Percentiles rank a stretch among this genome's conserved stretches.
Conservation (phyloP, 2,329 filamentous ascomycete species). For the Nakataea oryzae region DNA sequence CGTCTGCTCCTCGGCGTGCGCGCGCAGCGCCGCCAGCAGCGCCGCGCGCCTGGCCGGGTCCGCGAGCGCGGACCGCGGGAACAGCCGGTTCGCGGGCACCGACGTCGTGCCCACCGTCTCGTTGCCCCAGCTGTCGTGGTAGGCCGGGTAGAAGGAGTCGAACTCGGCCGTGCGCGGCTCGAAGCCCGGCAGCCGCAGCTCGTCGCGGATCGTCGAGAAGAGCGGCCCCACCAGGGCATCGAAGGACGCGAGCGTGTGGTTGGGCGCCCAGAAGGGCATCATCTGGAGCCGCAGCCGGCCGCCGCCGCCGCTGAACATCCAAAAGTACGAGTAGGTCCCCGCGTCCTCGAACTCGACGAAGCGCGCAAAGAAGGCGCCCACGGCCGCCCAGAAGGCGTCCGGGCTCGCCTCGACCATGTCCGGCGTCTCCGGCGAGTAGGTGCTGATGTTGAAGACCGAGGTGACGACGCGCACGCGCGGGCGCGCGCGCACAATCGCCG, state of each 20-base stretch:
- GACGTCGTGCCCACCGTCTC: slow-evolving; percentile 22
- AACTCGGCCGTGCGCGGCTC: slow-evolving; percentile 10
- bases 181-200: slow-evolving; percentile 12
- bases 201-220: slow-evolving; percentile 11
- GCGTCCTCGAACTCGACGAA: slow-evolving; percentile 17
- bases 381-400: slow-evolving; percentile 23
- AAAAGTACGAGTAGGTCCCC: slow-evolving; percentile 21
- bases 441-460: slow-evolving; percentile 25
- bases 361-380: slow-evolving; percentile 16
- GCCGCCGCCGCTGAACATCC: slow-evolving; percentile 9
- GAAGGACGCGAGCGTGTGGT: slow-evolving; percentile 10
- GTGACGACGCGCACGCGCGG: slow-evolving; percentile 10
- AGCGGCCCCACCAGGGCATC: slow-evolving; percentile 11
- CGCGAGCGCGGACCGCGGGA: slow-evolving; percentile 16
- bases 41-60: slow-evolving; percentile 18
- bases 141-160: slow-evolving; percentile 34
- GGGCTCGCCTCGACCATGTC: not conserved
- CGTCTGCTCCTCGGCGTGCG: not conserved
- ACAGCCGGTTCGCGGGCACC: slow-evolving; percentile 17
- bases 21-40: slow-evolving; percentile 8
- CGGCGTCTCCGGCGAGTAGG: slow-evolving; percentile 7
- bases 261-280: slow-evolving; percentile 15
- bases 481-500: slow-evolving; percentile 10
- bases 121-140: slow-evolving; percentile 16
- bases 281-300: slow-evolving; percentile 14